phyloP scores from a whole-genome alignment of 2,329 filamentous ascomycete species.

The Emmonsia crescens region DNA sequence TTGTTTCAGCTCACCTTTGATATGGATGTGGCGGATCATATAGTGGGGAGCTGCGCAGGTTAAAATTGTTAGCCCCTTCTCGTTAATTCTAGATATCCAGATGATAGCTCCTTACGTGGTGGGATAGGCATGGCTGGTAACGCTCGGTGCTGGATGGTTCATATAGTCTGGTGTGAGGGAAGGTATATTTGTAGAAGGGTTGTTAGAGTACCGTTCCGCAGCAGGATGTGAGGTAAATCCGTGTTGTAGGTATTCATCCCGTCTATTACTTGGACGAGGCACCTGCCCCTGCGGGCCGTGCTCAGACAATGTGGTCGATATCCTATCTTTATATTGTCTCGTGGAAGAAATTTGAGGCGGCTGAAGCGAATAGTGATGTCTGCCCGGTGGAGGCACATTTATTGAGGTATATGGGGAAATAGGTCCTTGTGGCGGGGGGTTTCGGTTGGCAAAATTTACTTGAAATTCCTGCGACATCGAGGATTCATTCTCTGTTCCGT shows the following conservation, averaged over 20 bases:
- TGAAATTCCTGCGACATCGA: conserved; percentile 1
- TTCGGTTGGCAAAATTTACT: conserved; percentile 1
- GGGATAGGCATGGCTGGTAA: not conserved
- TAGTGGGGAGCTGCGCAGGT: not conserved
- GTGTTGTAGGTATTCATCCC: conserved; percentile 1
- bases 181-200: not conserved
- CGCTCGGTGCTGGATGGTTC: not conserved
- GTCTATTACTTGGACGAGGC: not conserved
- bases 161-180: conserved; percentile 3
- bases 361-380: not conserved
- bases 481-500: conserved; percentile 2
- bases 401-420: conserved; percentile 1
- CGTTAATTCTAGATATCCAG: not conserved
- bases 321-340: not conserved
- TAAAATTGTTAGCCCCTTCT: not conserved
- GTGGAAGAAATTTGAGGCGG: not conserved
- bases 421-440: not conserved
- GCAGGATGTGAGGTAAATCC: not conserved
- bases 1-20: not conserved
- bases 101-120: not conserved
- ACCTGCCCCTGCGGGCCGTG: not conserved
- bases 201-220: not conserved
- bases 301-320: not conserved
- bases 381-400: not conserved
- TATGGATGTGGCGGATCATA: not conserved